Evolutionary conservation across 2,329 filamentous ascomycete species (phyloP).

Genomic region (Aspergillus terreus): DNA sequence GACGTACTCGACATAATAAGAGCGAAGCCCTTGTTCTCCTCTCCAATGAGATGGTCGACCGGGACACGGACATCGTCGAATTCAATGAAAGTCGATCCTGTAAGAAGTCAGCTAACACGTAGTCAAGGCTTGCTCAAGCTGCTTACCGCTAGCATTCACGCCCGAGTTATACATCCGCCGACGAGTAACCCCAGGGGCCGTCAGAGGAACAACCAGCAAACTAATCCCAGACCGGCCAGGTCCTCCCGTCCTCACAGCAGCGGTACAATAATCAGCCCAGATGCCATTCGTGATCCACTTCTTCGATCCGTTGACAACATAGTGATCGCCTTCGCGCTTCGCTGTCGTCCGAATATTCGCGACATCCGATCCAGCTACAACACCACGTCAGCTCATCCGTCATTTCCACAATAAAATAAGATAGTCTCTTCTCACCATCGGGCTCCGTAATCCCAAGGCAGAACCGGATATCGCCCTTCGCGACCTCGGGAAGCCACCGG

Average conservation of each 20-base stretch:
- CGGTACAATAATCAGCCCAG: conserved; percentile 60
- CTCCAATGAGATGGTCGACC: conserved; percentile 63
- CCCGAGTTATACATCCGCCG: conserved; percentile 59
- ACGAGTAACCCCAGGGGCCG: conserved; percentile 55
- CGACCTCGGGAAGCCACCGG: conserved; percentile 58
- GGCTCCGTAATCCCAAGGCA: conserved; percentile 66
- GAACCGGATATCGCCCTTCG: conserved; percentile 57
- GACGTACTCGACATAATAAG: conserved; percentile 64
- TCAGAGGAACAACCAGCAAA: conserved; percentile 64
- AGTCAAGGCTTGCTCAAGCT: not conserved
- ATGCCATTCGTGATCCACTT: conserved; percentile 65
- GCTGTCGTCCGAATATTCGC: conserved; percentile 62
- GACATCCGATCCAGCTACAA: conserved; percentile 58
- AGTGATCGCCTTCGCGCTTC: conserved; percentile 47
- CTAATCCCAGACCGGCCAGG: conserved; percentile 58
- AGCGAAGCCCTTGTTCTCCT: conserved; percentile 66
- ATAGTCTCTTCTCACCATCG: conserved; percentile 38
- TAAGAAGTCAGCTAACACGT: not conserved
- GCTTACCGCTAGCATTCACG: conserved; percentile 59
- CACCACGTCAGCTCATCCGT: conserved; percentile 8
- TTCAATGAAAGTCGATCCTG: conserved; percentile 59
- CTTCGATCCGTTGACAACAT: conserved; percentile 64
- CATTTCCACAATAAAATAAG: not conserved
- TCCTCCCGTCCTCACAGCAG: conserved; percentile 58
- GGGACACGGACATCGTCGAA: conserved; percentile 71